phyloP scores from a whole-genome alignment of 768 basidiomycete genomes.

The Leccinellum albellum region DNA sequence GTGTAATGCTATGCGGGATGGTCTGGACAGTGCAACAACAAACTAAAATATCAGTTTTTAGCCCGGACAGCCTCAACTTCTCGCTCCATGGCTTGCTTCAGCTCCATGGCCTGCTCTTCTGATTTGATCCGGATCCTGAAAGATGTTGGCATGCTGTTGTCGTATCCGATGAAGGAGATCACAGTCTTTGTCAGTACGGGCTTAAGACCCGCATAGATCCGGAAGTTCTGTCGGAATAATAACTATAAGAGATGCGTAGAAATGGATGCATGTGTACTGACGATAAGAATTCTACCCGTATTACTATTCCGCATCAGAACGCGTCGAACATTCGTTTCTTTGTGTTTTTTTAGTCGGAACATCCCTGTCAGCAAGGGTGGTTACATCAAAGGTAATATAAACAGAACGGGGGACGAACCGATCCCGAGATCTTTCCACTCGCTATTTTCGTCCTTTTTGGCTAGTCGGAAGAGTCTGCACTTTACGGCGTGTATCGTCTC shows the following conservation, averaged over 20 bases:
- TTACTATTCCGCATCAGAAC: slow-evolving; percentile 67
- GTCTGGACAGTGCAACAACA: neutral
- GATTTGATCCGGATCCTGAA: slow-evolving; percentile 62
- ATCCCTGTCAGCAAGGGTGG: slow-evolving; percentile 43
- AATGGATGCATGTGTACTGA: slow-evolving; percentile 35
- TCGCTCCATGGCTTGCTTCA: slow-evolving; percentile 58
- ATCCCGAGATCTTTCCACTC: slow-evolving; percentile 68
- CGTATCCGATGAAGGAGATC: slow-evolving; percentile 69
- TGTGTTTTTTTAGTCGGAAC: slow-evolving; percentile 71
- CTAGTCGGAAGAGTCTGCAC: slow-evolving; percentile 61
- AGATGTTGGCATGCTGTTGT: slow-evolving; percentile 48
- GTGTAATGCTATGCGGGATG: slow-evolving; percentile 21
- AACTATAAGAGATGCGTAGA: neutral
- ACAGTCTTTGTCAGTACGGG: slow-evolving; percentile 49
- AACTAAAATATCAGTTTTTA: slow-evolving; percentile 7
- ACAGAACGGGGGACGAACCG: slow-evolving; percentile 41
- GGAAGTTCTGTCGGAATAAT: slow-evolving; percentile 61
- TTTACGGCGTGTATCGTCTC: slow-evolving; percentile 57
- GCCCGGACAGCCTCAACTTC: slow-evolving; percentile 51
- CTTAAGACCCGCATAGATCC: slow-evolving; percentile 55
- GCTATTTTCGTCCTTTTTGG: slow-evolving; percentile 42
- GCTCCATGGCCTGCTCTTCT: slow-evolving; percentile 51
- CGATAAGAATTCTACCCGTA: slow-evolving; percentile 73
- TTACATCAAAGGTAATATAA: neutral
- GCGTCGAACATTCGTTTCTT: slow-evolving; percentile 53